These are phyloP conservation scores for Epichloe hybrida DNA, from an alignment of 2,329 filamentous ascomycete genomes.

Conservation along the genomic window DNA sequence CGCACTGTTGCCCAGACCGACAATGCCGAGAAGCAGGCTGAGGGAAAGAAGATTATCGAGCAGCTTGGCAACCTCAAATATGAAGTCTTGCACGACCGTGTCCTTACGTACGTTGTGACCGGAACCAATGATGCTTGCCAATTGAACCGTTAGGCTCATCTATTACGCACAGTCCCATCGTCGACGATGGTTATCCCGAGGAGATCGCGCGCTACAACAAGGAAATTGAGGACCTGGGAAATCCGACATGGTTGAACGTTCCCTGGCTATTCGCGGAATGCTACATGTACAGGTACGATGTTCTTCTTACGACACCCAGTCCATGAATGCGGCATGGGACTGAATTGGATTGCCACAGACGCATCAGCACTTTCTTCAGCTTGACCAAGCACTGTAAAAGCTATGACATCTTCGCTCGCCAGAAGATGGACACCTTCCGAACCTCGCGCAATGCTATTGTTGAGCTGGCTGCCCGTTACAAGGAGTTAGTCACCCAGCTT, in stretches of 20 bases:
- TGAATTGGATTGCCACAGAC: slow-evolving; percentile 28
- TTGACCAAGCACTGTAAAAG: slow-evolving; percentile 70
- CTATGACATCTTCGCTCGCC: slow-evolving; percentile 80
- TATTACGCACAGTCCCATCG: slow-evolving; percentile 43
- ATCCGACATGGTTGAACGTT: slow-evolving; percentile 67
- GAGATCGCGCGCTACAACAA: slow-evolving; percentile 77
- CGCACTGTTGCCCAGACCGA: slow-evolving; percentile 48
- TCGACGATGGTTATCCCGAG: slow-evolving; percentile 65
- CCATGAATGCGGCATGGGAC: neutral
- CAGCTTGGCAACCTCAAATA: slow-evolving; percentile 78
- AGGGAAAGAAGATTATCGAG: slow-evolving; percentile 78
- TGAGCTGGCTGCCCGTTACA: slow-evolving; percentile 69
- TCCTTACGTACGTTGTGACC: slow-evolving; percentile 48
- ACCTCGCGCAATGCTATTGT: slow-evolving; percentile 79
- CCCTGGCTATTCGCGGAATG: slow-evolving; percentile 90
- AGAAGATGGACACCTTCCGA: slow-evolving; percentile 85
- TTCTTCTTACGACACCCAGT: neutral
- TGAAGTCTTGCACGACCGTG: slow-evolving; percentile 80
- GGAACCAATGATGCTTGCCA: neutral
- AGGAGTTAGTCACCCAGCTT: slow-evolving; percentile 56
- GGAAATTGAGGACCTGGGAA: slow-evolving; percentile 62
- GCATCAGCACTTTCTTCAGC: slow-evolving; percentile 66
- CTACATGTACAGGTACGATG: slow-evolving; percentile 66
- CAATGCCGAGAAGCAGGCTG: slow-evolving; percentile 51
- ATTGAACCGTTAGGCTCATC: neutral